Conservation (phyloP, 2,329 filamentous ascomycete genomes). For the Dryadomyces quercus-mongolicae region DNA sequence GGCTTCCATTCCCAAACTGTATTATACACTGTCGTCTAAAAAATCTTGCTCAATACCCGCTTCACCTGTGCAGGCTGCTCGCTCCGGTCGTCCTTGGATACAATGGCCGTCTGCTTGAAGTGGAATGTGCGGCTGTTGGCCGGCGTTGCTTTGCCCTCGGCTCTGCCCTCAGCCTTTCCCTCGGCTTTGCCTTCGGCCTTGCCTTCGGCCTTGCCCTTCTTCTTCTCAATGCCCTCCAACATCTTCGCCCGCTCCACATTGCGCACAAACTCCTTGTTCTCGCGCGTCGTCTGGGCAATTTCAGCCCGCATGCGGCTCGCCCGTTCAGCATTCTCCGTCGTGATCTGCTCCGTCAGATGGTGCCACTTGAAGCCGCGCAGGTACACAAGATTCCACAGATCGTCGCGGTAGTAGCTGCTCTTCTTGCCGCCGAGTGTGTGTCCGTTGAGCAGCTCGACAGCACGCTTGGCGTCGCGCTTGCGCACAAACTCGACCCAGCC, state of each 20-base stretch:
- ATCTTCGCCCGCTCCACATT: conserved; percentile 75
- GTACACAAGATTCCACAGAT: conserved; percentile 77
- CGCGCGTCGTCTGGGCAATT: conserved; percentile 60
- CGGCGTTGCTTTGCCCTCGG: too few relatives aligned
- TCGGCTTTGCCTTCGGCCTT: too few relatives aligned
- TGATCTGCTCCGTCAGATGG: conserved; percentile 62
- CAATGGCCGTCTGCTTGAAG: conserved; percentile 56
- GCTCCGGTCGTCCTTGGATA: conserved; percentile 31
- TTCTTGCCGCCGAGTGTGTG: conserved; percentile 75
- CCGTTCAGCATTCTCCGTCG: conserved; percentile 69
- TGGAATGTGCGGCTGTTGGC: conserved; percentile 53
- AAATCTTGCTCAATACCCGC: conserved; percentile 53
- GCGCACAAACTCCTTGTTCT: conserved; percentile 70
- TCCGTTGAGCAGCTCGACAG: conserved; percentile 64
- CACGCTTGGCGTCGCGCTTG: conserved; percentile 67
- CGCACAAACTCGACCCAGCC: conserved; percentile 76
- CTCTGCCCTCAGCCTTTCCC: too few relatives aligned
- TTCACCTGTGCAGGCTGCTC: conserved; percentile 44
- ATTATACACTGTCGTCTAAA: too few relatives aligned
- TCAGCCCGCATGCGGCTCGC: conserved; percentile 65
- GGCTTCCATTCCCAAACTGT: too few relatives aligned
- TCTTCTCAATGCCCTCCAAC: conserved; percentile 58
- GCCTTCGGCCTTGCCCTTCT: conserved; percentile 27
- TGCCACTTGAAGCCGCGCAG: conserved; percentile 77
- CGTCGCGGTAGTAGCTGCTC: conserved; percentile 70